Base-by-base conservation (phyloP, 2,329 filamentous ascomycete species). In the Ophiognomonia clavigignenti-juglandacearum region DNA sequence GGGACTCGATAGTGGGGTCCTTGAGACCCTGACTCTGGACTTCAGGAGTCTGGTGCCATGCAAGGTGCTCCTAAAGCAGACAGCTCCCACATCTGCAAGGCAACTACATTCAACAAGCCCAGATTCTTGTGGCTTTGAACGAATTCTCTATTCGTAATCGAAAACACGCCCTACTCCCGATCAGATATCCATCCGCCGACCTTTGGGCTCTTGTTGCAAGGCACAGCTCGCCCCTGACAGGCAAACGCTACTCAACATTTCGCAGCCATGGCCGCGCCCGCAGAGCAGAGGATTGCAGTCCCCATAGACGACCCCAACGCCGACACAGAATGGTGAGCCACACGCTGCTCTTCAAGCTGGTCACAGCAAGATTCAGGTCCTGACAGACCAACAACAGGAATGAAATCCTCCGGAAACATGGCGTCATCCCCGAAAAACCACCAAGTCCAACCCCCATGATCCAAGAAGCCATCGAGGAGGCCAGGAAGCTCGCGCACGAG, bases 341-440 rank as follows among this genome's bases (percentile, higher is more conserved):
- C 18, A 35, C n/a, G n/a, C 44, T 41, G 18, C 19, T 43, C 20
- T 53, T 49, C 22, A 23, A 16, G 4, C 26, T 26, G 3, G 34
- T 36, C 5, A 19, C 31, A 4, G 40, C 9, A 11, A 10, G 20
- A 31, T 13, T 24, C 3, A 6, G 37, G 39, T 43, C 40, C 26
- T 6, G 41, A 24, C n/a, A 34, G 34, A 20, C 43, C 14, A 3
- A 48, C 53, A 40, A 49, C 56, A 96, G 91, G 91, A 98, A 98
- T 65, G 93, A 98, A 58, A 98, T 98, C 61, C 83, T 98, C 48
- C 88, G 93, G 58, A 95, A 95, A 67, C 90, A 98, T 73, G 89
- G 90, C 56, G 77, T 98, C 56, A 97, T 98, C 53, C 93, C 93
- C n/a, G 91, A 97, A 65, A 97, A 96, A 64, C 90, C 92, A 0